Base-by-base conservation (phyloP, 768 basidiomycete species). In the Porphyrellus cyaneotinctus region DNA sequence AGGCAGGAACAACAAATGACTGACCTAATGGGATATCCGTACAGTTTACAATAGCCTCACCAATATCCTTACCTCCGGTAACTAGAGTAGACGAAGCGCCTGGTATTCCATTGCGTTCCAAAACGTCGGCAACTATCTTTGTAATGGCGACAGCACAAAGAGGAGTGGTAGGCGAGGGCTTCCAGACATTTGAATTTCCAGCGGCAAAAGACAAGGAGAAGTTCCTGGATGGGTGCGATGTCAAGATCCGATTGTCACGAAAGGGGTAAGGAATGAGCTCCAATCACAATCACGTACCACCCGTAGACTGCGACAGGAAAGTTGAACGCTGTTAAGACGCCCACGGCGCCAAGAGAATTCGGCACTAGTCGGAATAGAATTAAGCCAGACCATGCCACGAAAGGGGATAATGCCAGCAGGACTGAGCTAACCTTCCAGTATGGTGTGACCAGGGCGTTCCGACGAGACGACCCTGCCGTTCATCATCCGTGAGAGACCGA, bases 141-240 rank as follows among this genome's bases (percentile, higher is more conserved):
- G 91, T 94, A 22, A 93, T 81, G 0, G 95, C 95, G 52, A 98
- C 87, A n/a, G 93, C 79, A 66, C 86, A 95, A 32, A 95, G 71
- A 4, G 95, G 86, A 0, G 95, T 97, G 3, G 79, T 88, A 2
- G 87, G 91, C 0, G 93, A 88, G 8, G 95, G 95, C 66, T 97
- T 97, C 95, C 95, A 97, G 42, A 98, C 68, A 0, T 92, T 95
- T 2, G 92, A 86, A 69, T 98, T 97, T 17, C 94, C 94, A 26
- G 89, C 87, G 2, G 90, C 87, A 52, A 97, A 72, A 5, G 93
- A 90, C 22, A 97, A 77, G 2, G 92, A 81, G 45, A 95, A 74
- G 70, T 97, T 97, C 94, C 94, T 93, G 63, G 28, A 35, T 14
- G 47, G 35, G 18, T 7, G n/a, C 46, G 55, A 43, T 20, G 52